Percentiles rank a stretch among this genome's conserved stretches.
phyloP scores from a whole-genome alignment of 208 protist genomes.

The Blastocrithidia nonstop region DNA sequence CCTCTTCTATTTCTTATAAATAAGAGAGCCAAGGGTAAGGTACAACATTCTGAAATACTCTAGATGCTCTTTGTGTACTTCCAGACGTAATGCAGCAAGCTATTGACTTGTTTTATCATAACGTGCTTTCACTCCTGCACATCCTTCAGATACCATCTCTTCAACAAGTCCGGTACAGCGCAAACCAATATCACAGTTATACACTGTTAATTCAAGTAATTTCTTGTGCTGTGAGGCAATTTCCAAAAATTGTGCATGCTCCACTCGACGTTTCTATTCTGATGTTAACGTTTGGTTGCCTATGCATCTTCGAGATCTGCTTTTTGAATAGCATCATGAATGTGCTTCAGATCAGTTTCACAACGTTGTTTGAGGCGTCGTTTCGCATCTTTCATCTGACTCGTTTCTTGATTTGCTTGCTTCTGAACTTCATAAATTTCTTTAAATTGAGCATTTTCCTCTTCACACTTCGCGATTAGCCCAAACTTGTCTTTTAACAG shows the following conservation, averaged over 20 bases:
- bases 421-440: conserved; percentile 70
- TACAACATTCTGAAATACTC: conserved; percentile 63
- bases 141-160: conserved; percentile 56
- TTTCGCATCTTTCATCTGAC: conserved; percentile 67
- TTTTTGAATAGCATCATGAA: conserved; percentile 68
- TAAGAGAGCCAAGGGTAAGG: conserved; percentile 59
- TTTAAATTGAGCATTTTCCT: conserved; percentile 64
- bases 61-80: conserved; percentile 73
- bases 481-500: conserved; percentile 66
- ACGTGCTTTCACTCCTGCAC: conserved; percentile 47
- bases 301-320: conserved; percentile 66
- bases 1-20: conserved; percentile 65
- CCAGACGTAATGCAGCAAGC: conserved; percentile 38
- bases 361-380: conserved; percentile 58
- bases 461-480: conserved; percentile 51
- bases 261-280: conserved; percentile 66
- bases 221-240: conserved; percentile 68
- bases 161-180: conserved; percentile 51
- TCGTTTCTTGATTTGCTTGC: conserved; percentile 58
- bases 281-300: conserved; percentile 65
- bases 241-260: conserved; percentile 70
- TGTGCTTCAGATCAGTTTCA: conserved; percentile 54
- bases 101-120: conserved; percentile 65
- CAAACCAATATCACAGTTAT: conserved; percentile 66
- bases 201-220: conserved; percentile 64